Percentiles rank a stretch among this genome's conserved stretches.
Evolutionary conservation across 805 yeast species (phyloP).

Genomic region (Alloascoidea hylecoeti): DNA sequence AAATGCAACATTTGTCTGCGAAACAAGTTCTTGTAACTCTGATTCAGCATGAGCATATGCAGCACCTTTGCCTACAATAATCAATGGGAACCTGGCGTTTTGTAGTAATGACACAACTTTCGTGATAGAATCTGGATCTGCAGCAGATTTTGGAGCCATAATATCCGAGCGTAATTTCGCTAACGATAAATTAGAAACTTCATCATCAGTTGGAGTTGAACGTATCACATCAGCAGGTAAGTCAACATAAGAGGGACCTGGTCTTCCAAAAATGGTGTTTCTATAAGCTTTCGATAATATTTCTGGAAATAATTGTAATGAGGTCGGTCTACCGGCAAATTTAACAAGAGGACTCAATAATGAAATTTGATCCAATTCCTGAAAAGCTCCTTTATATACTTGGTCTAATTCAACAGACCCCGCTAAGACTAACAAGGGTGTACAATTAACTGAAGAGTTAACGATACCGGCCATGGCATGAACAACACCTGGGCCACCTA

Average conservation of each 20-base stretch:
- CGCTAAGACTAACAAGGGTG: constrained; percentile 55
- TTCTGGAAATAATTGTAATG: constrained; percentile 20
- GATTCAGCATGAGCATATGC: constrained; percentile 29
- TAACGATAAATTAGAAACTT: constrained; percentile 7
- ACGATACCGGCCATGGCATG: constrained; percentile 56
- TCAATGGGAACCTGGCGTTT: constrained; percentile 30
- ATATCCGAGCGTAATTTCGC: constrained; percentile 2
- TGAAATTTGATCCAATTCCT: constrained; percentile 53
- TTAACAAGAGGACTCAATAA: constrained; percentile 34
- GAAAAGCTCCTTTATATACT: constrained; percentile 48
- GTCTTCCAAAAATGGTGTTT: constrained; percentile 29
- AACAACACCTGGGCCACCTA: constrained; percentile 65
- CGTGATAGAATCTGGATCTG: constrained; percentile 20
- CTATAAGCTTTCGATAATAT: constrained; percentile 32
- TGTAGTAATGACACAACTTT: constrained; percentile 20
- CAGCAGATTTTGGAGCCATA: constrained; percentile 21
- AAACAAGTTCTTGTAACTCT: constrained; percentile 25
- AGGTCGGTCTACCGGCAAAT: constrained; percentile 30
- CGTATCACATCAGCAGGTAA: constrained; percentile 48
- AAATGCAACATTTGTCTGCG: constrained; percentile 32
- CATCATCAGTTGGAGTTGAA: constrained; percentile 11
- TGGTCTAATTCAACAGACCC: constrained; percentile 41
- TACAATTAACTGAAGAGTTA: constrained; percentile 44
- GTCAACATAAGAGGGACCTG: constrained; percentile 52
- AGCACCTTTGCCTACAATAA: constrained; percentile 57